Percentiles rank a stretch among this genome's conserved stretches.
phyloP scores from a whole-genome alignment of 805 yeast genomes.

The Kluyveromyces aestuarii region DNA sequence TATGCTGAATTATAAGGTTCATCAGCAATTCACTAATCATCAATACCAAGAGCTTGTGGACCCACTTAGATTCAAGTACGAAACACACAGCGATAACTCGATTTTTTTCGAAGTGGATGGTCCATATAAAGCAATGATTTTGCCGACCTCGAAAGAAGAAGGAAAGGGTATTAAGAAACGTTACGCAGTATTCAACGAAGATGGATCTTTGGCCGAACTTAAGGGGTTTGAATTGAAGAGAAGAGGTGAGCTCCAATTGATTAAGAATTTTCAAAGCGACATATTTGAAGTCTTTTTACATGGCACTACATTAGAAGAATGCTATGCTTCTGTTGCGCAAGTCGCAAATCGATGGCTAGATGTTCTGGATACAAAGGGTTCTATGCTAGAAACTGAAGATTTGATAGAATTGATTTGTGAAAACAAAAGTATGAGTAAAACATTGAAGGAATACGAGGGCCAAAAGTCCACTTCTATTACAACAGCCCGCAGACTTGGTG shows the following conservation, averaged over 20 bases:
- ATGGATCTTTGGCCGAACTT: conserved; percentile 88
- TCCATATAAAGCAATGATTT: conserved; percentile 93
- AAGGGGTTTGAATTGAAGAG: conserved; percentile 96
- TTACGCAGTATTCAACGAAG: conserved; percentile 93
- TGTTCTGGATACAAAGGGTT: conserved; percentile 80
- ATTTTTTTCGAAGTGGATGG: conserved; percentile 98
- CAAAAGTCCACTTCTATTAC: conserved; percentile 95
- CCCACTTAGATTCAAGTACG: conserved; percentile 56
- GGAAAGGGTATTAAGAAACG: conserved; percentile 94
- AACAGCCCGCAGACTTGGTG: conserved; percentile 88
- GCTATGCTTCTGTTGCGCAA: conserved; percentile 82
- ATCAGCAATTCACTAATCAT: conserved; percentile 81
- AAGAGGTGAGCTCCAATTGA: conserved; percentile 89
- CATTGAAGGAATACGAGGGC: conserved; percentile 76
- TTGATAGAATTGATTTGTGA: conserved; percentile 91
- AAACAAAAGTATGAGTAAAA: conserved; percentile 89
- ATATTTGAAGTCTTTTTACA: conserved; percentile 85
- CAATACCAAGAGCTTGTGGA: conserved; percentile 87
- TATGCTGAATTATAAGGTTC: conserved; percentile 90
- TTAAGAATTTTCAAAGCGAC: conserved; percentile 92
- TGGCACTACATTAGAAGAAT: conserved; percentile 67
- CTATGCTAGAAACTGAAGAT: conserved; percentile 86
- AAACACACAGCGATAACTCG: conserved; percentile 79
- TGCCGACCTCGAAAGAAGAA: conserved; percentile 96
- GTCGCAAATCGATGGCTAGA: conserved; percentile 97